Evolutionary conservation across 1,284 basidiomycete genomes (phyloP), one percentile per base, ranked within the genome.

Genomic region (Leccinum griseonigrum): DNA sequence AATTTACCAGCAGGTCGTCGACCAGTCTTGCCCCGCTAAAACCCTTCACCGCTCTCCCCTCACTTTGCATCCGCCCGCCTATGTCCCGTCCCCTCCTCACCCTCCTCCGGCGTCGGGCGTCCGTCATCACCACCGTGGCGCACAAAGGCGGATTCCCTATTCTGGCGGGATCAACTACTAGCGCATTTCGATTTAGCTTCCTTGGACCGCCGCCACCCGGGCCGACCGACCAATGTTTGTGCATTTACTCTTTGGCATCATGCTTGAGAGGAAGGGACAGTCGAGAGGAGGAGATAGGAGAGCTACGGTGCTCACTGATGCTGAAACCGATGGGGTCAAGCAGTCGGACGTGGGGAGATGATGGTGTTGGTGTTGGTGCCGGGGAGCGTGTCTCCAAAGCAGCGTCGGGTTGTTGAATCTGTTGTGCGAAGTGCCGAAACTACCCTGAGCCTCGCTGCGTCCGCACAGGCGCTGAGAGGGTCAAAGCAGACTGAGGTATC

Each of bases 301-400:
- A 74, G 79, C 86, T 31, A 93, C 95, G 1, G 87, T 98, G 11
- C 79, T 99, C 26, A 79, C 81, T 99, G 57, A 99, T 99, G 95
- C 76, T 98, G n/a, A 83, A 83, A 57, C 90, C 94, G 0, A 84
- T 97, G 65, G 79, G 77, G 7, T 76, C 75, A 53, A 74, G 75
- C 50, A 62, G 68, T 28, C 61, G 63, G 60, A 66, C 50, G 53
- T 69, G 56, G 70, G 61, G 59, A 56, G 72, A 73, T 2, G 65
- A 63, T 13, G 60, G 26, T 2, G 65, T 54, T 82, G 64, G 59
- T 62, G 22, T 55, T 69, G 63, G 64, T 83, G 1, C 67, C 76
- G 1, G 54, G 64, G 1, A 72, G 68, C 4, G 75, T 83, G 0
- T 78, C 85, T 1, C 81, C 85, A 57, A 91, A 90, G 75, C 92